Conservation (phyloP, 768 basidiomycete species). For the Leucosporidium creatinivorum region DNA sequence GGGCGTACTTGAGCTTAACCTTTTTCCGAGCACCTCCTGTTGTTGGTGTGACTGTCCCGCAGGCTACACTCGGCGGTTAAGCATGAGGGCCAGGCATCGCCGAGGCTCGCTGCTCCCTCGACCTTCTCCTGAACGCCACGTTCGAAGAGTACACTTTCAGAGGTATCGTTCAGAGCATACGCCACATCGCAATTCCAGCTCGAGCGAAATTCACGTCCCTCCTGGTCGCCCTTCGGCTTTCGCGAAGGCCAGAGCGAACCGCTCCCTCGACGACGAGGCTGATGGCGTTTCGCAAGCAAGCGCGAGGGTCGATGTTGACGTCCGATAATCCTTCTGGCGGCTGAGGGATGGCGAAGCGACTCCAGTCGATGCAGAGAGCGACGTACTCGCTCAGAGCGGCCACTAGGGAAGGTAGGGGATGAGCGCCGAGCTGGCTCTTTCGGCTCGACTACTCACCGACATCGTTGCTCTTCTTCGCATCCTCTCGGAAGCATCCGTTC, state of each 20-base stretch:
- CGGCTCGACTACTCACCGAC: not conserved
- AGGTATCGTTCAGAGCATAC: constrained; percentile 48
- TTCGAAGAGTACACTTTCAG: no score
- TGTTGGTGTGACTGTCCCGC: no score
- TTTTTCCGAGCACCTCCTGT: no score
- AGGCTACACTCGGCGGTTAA: no score
- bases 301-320: not conserved
- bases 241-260: not conserved
- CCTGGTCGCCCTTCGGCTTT: constrained; percentile 50
- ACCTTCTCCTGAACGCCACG: no score
- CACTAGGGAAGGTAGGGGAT: not conserved
- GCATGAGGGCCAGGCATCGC: no score
- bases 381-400: not conserved
- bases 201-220: constrained; percentile 54
- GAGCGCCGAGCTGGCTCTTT: not conserved
- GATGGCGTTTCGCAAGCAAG: not conserved
- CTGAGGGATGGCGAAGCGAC: not conserved
- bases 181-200: constrained; percentile 61
- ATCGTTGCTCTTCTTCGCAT: not conserved
- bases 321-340: not conserved
- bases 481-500: not conserved
- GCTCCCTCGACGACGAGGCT: not conserved
- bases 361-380: not conserved
- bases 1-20: no score
- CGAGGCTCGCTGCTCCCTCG: no score